Evolutionary conservation across 768 basidiomycete genomes (phyloP).

Genomic region (Exsudoporus frostii): DNA sequence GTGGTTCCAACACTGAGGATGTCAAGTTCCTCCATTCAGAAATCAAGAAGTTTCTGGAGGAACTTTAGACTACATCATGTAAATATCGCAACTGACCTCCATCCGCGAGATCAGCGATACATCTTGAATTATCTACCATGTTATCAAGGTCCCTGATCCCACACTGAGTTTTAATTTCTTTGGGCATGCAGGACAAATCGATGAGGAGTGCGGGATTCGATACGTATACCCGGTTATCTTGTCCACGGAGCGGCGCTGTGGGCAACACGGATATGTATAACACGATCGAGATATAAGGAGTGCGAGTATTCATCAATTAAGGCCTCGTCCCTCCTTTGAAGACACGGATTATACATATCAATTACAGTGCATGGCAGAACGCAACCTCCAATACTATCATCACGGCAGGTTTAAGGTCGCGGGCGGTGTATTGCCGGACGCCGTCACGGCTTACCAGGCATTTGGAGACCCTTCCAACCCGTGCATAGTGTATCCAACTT

Average conservation of each 20-base stretch:
- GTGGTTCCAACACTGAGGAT: constrained; percentile 39
- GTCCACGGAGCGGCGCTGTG: background rate
- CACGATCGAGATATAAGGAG: background rate
- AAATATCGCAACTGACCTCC: background rate
- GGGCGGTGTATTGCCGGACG: constrained; percentile 54
- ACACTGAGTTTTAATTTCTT: background rate
- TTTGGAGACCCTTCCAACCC: constrained; percentile 52
- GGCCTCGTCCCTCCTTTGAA: background rate
- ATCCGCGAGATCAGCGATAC: background rate
- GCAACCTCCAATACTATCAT: constrained; percentile 43
- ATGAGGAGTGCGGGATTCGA: background rate
- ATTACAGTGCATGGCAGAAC: constrained; percentile 13
- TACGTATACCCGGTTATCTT: background rate
- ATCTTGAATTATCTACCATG: background rate
- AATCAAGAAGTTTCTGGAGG: constrained; percentile 45
- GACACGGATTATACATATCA: background rate
- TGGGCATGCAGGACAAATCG: background rate
- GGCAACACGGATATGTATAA: background rate
- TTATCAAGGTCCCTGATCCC: background rate
- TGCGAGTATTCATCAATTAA: background rate
- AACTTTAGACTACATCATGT: constrained; percentile 14
- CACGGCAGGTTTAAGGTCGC: constrained; percentile 52
- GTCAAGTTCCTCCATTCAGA: constrained; percentile 41
- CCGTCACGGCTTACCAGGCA: constrained; percentile 54
- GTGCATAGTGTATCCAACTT: constrained; percentile 53